Conservation (phyloP, 176 grass and related monocot species). For the Typha latifolia region DNA sequence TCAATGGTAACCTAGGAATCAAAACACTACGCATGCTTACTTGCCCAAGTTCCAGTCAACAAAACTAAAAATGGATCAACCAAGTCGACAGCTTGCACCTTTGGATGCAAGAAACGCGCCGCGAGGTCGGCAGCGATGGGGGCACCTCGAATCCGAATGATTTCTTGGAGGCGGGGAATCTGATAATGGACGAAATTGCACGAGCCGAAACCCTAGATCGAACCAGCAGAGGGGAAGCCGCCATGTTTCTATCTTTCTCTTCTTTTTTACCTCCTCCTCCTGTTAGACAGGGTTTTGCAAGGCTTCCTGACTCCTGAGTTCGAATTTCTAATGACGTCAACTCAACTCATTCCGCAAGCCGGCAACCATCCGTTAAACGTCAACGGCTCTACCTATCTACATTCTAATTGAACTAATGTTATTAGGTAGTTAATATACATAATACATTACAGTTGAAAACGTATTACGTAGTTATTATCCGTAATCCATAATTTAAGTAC, state of each 20-base stretch:
- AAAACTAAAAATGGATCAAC: neutral
- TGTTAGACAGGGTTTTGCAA: neutral
- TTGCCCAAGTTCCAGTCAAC: neutral
- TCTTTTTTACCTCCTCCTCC: too few species aligned
- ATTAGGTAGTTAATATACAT: too few species aligned
- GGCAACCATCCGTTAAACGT: too few species aligned
- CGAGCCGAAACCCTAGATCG: conserved; percentile 42
- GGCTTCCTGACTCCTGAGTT: neutral
- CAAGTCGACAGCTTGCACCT: conserved; percentile 23
- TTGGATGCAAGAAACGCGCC: conserved; percentile 33
- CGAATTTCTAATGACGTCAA: neutral
- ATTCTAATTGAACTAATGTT: too few species aligned
- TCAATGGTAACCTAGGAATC: conserved; percentile 36
- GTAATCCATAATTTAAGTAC: too few species aligned
- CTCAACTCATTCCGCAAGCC: neutral
- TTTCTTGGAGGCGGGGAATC: conserved; percentile 1
- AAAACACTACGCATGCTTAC: neutral
- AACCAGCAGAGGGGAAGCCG: conserved; percentile 24
- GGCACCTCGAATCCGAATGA: neutral
- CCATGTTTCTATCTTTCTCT: too few species aligned
- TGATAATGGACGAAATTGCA: conserved; percentile 19
- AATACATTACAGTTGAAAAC: too few species aligned
- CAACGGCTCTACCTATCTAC: too few species aligned
- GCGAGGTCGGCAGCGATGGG: neutral
- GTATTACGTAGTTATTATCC: too few species aligned